phyloP scores from a whole-genome alignment of 257 asterid species.

The Capsicum baccatum region DNA sequence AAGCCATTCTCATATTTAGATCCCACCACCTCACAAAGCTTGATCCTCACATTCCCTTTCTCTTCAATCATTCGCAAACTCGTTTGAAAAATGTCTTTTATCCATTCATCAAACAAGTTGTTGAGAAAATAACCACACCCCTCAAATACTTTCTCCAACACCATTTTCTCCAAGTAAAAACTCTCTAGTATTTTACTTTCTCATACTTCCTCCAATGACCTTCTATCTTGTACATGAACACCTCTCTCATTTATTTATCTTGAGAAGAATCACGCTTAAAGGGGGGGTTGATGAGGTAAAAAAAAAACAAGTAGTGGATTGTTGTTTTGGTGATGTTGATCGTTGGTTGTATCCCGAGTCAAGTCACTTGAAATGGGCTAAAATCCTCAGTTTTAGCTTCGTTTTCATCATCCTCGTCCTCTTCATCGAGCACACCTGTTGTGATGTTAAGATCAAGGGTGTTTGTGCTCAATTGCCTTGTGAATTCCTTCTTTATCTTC shows the following conservation, averaged over 20 bases:
- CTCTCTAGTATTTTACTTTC: constrained; percentile 30
- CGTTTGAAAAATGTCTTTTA: constrained; percentile 57
- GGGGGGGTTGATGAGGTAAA: constrained; percentile 47
- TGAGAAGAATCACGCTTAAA: constrained; percentile 38
- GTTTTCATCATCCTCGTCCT: constrained; percentile 26
- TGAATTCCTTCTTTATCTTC: constrained; percentile 30
- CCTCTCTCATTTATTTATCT: constrained; percentile 45
- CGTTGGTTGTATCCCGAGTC: constrained; percentile 40
- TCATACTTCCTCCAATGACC: constrained; percentile 38
- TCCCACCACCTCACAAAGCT: constrained; percentile 54
- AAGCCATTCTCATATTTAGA: constrained; percentile 48
- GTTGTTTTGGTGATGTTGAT: constrained; percentile 31
- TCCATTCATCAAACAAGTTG: constrained; percentile 65
- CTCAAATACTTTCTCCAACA: constrained; percentile 49
- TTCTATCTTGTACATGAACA: constrained; percentile 49
- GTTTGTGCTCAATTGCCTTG: constrained; percentile 43
- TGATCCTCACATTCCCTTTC: constrained; percentile 41
- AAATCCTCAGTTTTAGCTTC: constrained; percentile 34
- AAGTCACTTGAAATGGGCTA: constrained; percentile 53
- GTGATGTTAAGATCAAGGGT: constrained; percentile 71
- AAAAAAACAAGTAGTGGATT: constrained; percentile 39
- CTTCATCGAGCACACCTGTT: constrained; percentile 46
- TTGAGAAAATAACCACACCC: constrained; percentile 54
- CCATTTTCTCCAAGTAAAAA: constrained; percentile 52
- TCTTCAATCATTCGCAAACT: constrained; percentile 40